Percentiles rank a stretch among this genome's conserved stretches.
phyloP scores from a whole-genome alignment of 1,139 yeast species.

The Hemisphaericaspora xylofermentans region DNA sequence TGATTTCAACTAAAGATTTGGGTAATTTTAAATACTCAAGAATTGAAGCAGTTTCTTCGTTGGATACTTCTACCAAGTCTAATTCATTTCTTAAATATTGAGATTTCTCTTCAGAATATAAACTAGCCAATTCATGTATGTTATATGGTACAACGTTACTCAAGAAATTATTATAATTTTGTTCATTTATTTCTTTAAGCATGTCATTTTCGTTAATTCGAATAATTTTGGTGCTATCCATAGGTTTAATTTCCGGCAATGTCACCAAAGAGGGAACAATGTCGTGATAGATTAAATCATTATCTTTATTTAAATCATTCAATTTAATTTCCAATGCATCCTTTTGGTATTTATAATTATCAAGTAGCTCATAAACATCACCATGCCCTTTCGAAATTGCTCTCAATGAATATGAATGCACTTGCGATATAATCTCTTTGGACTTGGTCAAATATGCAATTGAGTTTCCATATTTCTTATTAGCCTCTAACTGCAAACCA shows the following conservation, averaged over 20 bases:
- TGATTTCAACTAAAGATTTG: slow-evolving; percentile 56
- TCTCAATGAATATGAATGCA: slow-evolving; percentile 26
- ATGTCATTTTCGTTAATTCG: slow-evolving; percentile 42
- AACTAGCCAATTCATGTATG: slow-evolving; percentile 82
- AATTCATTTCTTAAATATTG: slow-evolving; percentile 69
- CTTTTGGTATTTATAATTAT: slow-evolving; percentile 43
- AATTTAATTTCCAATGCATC: slow-evolving; percentile 48
- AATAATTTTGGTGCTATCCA: slow-evolving; percentile 74
- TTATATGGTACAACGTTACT: slow-evolving; percentile 81
- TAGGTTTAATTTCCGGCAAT: slow-evolving; percentile 59
- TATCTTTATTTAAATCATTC: slow-evolving; percentile 65
- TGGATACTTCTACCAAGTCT: slow-evolving; percentile 75
- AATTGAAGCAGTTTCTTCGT: slow-evolving; percentile 75
- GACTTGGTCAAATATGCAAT: slow-evolving; percentile 67
- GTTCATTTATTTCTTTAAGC: slow-evolving; percentile 48
- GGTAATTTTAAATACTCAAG: slow-evolving; percentile 81
- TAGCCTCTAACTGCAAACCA: slow-evolving; percentile 48
- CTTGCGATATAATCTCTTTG: slow-evolving; percentile 30
- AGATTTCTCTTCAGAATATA: slow-evolving; percentile 88
- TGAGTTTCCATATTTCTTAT: slow-evolving; percentile 70
- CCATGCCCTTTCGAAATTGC: slow-evolving; percentile 26
- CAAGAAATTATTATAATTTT: slow-evolving; percentile 59
- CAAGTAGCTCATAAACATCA: slow-evolving; percentile 39
- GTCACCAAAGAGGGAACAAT: slow-evolving; percentile 60
- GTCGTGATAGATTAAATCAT: slow-evolving; percentile 86